Base-by-base conservation (phyloP, 2,329 filamentous ascomycete genomes). In the Grosmannia serpens region DNA sequence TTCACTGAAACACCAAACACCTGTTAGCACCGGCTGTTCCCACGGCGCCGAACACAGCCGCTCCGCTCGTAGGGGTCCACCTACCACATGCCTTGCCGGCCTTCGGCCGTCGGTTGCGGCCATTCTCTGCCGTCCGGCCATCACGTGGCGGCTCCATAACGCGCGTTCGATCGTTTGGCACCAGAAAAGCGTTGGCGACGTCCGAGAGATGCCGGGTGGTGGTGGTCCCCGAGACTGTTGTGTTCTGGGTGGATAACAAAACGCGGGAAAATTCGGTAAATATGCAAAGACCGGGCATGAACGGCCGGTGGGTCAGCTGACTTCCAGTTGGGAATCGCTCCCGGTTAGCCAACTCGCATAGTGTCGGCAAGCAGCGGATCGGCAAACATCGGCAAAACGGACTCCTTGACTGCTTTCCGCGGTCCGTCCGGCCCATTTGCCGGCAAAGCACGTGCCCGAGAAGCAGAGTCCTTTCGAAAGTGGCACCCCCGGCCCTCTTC, bases 41-140 rank as follows among this genome's bases (percentile, higher is more conserved):
- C 22, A 38, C 49, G 15, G 49, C 7, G 15, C 22, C 46, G 2
- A 4, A 38, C 51, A 44, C 38, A 44, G 13, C 22, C 44, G 44
- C 46, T 49, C 41, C 41, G 41, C 7, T 44, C 20, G 3, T 15
- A 41, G 15, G 1, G 41, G 8, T 20, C 29, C 46, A 61, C 60
- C 10, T 5, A 62, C 61, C 55, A 29, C 61, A 62, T 4, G 61
- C 61, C 27, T 61, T 58, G 20, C 56, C 41, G 24, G 59, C 61
- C 46, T 63, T 63, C 20, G 54, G 57, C 35, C 46, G 49, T 24
- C 13, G 53, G 26, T 20, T 46, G 20, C 29, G 26, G 8, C 26
- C 49, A 13, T 27, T 51, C 49, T 51, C 46, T 24, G 22, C 2
- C 46, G 24, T 22, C 46, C 46, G 46, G 9, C 46, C 24, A n/a